Conservation (phyloP, 176 grass and related monocot genomes). For the Triticum timopheevii region DNA sequence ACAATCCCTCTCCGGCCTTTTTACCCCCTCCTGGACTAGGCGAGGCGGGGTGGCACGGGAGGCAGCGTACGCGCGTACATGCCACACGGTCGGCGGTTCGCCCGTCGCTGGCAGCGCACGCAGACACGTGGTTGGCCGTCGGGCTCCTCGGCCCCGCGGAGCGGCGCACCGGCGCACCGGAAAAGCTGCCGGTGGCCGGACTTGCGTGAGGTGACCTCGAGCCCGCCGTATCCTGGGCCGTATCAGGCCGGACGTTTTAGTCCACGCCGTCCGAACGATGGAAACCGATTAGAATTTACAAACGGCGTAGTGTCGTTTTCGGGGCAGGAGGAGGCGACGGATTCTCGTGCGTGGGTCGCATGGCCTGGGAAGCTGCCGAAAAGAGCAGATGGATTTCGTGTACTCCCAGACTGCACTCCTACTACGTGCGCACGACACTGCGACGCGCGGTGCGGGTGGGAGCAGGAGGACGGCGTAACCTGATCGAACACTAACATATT, state of each 20-base stretch:
- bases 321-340: neutral
- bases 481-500: neutral
- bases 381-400: neutral
- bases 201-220: neutral
- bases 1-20: neutral
- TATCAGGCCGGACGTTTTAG: too few species aligned
- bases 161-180: neutral
- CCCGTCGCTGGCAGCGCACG: constrained; percentile 20
- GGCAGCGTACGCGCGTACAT: neutral
- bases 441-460: neutral
- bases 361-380: neutral
- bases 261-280: neutral
- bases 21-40: neutral
- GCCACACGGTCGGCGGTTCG: constrained; percentile 6
- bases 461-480: neutral
- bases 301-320: neutral
- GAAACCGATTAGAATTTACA: too few species aligned
- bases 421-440: neutral
- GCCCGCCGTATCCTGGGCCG: neutral
- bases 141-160: neutral
- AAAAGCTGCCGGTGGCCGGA: neutral
- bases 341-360: neutral
- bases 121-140: neutral
- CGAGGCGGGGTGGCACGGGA: neutral
- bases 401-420: neutral